Percentiles rank a stretch among this genome's conserved stretches.
Conservation (phyloP, 495 filamentous ascomycete genomes). For the Aspergillus funiculosus region DNA sequence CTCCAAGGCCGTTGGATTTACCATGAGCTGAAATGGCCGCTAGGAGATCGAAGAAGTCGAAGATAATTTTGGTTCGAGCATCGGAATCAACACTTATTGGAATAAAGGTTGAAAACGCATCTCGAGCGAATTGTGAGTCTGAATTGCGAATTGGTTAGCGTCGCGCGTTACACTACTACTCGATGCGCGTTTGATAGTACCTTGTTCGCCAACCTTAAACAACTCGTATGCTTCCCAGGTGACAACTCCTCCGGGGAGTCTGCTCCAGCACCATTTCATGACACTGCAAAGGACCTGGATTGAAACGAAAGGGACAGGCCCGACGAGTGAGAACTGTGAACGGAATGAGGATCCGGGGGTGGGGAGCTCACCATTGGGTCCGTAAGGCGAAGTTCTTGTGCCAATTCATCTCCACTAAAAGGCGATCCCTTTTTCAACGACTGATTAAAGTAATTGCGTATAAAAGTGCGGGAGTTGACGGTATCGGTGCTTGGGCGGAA, state of each 20-base stretch:
- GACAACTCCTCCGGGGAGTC: constrained; percentile 85
- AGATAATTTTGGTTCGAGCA: constrained; percentile 79
- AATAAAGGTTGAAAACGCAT: constrained; percentile 94
- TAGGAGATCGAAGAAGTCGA: constrained; percentile 93
- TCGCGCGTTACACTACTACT: not conserved
- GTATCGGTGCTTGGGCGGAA: constrained; percentile 91
- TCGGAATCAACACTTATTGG: constrained; percentile 89
- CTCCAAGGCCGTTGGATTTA: constrained; percentile 89
- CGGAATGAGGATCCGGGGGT: not conserved
- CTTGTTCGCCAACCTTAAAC: constrained; percentile 90
- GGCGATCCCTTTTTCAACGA: constrained; percentile 39
- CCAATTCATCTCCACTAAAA: constrained; percentile 61
- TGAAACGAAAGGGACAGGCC: not conserved
- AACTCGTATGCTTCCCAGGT: constrained; percentile 96
- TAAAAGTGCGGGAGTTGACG: constrained; percentile 82
- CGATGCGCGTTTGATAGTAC: constrained; percentile 39
- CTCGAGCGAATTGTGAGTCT: constrained; percentile 89
- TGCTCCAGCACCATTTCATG: constrained; percentile 98
- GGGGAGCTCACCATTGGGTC: constrained; percentile 74
- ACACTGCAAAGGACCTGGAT: constrained; percentile 83
- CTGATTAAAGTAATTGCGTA: constrained; percentile 84
- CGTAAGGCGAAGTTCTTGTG: constrained; percentile 83
- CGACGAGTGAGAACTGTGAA: not conserved
- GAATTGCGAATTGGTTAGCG: constrained; percentile 6
- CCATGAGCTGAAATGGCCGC: constrained; percentile 76